Evolutionary conservation across 768 basidiomycete species (phyloP), one percentile per base, ranked within the genome.

Genomic region (Sarcomyxa edulis): DNA sequence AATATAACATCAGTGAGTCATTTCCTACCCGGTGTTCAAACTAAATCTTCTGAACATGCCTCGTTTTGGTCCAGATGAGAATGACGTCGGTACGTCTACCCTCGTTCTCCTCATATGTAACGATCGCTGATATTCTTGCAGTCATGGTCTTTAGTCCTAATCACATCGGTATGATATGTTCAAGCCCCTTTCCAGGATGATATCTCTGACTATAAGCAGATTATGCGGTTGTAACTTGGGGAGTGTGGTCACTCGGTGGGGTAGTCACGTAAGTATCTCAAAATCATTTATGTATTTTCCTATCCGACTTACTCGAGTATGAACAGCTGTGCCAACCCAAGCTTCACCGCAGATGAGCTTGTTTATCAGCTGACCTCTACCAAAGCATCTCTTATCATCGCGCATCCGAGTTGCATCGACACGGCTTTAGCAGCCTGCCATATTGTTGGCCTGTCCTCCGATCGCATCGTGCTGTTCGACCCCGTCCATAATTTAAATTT

Each of bases 61-160:
- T n/a, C n/a, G n/a, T n/a, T n/a, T 1, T 34, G n/a, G n/a, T 28
- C 7, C 35, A 77, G 76, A 61, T 38, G 64, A 72, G 20, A 49
- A 66, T 30, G 72, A 76, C 39, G 65, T 71, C 31, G 76, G 76
- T 72, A 56, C n/a, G 68, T 58, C 44, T 22, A 20, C 24, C 3
- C 10, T 35, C 19, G 23, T 18, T 20, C 20, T 14, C 14, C 19
- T 18, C 19, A 43, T n/a, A n/a, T n/a, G n/a, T n/a, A n/a, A n/a
- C n/a, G n/a, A n/a, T n/a, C n/a, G n/a, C n/a, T n/a, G n/a, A 29
- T 14, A 20, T 31, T 31, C 37, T 7, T 33, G 18, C 31, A 78
- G 78, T 75, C 30, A 59, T 76, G 47, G 51, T 80, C 15, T 64
- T 65, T 42, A 73, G 76, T 43, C 71, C 69, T 1, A 80, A 80